Evolutionary conservation across 169 alveolate species (phyloP).

Genomic region (Condylostoma magnum): DNA sequence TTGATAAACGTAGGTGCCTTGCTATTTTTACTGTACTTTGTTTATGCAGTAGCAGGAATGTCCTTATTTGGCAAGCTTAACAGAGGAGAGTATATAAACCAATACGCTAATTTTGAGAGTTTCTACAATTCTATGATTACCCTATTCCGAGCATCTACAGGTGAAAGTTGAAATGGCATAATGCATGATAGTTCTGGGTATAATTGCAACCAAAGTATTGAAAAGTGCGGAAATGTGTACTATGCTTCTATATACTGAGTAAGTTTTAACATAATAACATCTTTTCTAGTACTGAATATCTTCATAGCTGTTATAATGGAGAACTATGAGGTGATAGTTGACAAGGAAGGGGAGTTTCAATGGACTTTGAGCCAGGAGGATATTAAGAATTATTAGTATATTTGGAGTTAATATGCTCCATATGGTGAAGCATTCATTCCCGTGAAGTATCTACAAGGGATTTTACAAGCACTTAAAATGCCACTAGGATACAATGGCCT

Average conservation of each 20-base stretch:
- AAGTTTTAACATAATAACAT: constrained; percentile 37
- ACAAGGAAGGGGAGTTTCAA: background rate
- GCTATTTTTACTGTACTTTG: constrained; percentile 64
- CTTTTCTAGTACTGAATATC: constrained; percentile 55
- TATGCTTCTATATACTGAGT: constrained; percentile 51
- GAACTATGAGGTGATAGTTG: constrained; percentile 51
- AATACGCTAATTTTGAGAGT: constrained; percentile 68
- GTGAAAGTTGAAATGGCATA: constrained; percentile 70
- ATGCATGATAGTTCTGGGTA: constrained; percentile 53
- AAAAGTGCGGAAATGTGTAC: constrained; percentile 32
- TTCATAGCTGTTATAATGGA: constrained; percentile 53
- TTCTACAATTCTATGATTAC: constrained; percentile 64
- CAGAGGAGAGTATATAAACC: constrained; percentile 34
- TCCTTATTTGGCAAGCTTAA: constrained; percentile 61
- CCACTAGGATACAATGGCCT: constrained; percentile 21
- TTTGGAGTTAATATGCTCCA: constrained; percentile 10
- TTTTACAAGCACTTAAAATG: background rate
- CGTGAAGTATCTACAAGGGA: background rate
- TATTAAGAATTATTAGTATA: background rate
- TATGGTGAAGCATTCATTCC: constrained; percentile 18
- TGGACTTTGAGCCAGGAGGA: background rate
- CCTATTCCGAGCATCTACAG: constrained; percentile 66
- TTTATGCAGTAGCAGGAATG: constrained; percentile 78
- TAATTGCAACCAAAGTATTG: constrained; percentile 23
- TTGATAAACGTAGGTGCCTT: constrained; percentile 67